Conservation (phyloP, 2,329 filamentous ascomycete species). For the Ophiocordyceps unilateralis region DNA sequence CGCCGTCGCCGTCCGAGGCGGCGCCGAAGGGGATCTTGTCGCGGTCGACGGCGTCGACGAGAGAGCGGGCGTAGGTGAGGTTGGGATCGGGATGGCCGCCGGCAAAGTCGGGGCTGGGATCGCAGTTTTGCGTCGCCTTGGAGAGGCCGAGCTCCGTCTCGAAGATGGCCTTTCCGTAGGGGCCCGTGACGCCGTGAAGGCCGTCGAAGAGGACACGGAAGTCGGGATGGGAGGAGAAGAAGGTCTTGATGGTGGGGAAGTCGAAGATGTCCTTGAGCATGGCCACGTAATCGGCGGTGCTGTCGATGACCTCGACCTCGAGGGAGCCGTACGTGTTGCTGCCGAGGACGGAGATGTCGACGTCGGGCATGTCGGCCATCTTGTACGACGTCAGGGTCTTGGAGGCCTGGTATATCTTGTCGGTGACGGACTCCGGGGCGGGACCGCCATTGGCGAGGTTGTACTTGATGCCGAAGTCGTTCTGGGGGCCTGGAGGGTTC, state of each 20-base stretch:
- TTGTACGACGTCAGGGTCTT: conserved; percentile 88
- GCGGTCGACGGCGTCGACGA: conserved; percentile 87
- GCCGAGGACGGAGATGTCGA: conserved; percentile 73
- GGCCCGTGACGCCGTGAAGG: conserved; percentile 84
- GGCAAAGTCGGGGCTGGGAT: conserved; percentile 85
- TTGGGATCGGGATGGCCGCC: conserved; percentile 97
- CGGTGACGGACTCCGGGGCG: conserved; percentile 87
- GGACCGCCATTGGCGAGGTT: conserved; percentile 93
- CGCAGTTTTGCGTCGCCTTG: conserved; percentile 70
- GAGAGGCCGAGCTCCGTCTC: conserved; percentile 79
- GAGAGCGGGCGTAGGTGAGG: conserved; percentile 85
- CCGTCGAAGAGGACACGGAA: conserved; percentile 97
- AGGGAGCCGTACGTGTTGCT: conserved; percentile 68
- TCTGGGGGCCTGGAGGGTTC: conserved; percentile 58
- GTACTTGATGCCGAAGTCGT: conserved; percentile 99
- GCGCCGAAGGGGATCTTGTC: conserved; percentile 88
- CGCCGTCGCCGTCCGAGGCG: conserved; percentile 89
- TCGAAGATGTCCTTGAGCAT: conserved; percentile 99
- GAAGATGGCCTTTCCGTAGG: conserved; percentile 90
- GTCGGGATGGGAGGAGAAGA: conserved; percentile 70
- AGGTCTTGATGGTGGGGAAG: conserved; percentile 87
- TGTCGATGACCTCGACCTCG: conserved; percentile 92
- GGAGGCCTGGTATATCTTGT: conserved; percentile 90
- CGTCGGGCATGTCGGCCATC: conserved; percentile 67
- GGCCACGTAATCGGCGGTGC: conserved; percentile 74